Evolutionary conservation across 345 rosid species (phyloP), one percentile per base, ranked within the genome.

Genomic region (Angophora floribunda): DNA sequence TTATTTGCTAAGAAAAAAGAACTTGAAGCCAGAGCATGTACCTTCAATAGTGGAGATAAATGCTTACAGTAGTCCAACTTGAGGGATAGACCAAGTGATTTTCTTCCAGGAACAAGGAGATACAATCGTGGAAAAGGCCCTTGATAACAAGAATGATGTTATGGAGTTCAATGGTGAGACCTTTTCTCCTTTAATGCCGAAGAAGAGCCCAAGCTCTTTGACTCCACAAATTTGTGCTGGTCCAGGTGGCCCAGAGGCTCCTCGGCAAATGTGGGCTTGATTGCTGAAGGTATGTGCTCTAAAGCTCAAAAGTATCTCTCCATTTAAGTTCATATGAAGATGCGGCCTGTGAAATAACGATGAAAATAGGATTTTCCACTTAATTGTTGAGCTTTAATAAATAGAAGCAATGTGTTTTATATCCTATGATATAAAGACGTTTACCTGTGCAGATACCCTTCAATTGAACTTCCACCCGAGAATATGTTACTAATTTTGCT

Each of bases 171-270:
- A 67, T 32, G 79, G 24, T 2, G 45, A 67, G 3, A 67, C 45
- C 45, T 15, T 16, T 32, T 67, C 79, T 32, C 3, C 3, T 15
- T 2, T 22, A 32, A 32, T 67, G 24, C 79, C 30, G 3, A 30
- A 3, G 10, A 15, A 67, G 0, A 67, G 1, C 44, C 30, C 44
- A 4, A 0, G 41, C 41, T 36, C 41, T 7, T 7, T 63, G 45
- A 3, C 3, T 7, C 1, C 21, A 7, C 44, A 1, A 67, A 7
- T n/a, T 7, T 63, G 75, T 3, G 75, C 0, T 4, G 9, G 17
- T 63, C 75, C 75, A n/a, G 75, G 2, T n/a, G 19, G 17, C 28
- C 70, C 8, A 0, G 36, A n/a, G 7, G 78, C 21, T 65, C 0
- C 21, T 30, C 0, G 1, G 78, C 6, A 30, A 13, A 63, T 65